A percentile compares a stretch with the other conserved stretches of the same genome.
Conservation (phyloP, 208 protist species). For the Crithidia sp. region DNA sequence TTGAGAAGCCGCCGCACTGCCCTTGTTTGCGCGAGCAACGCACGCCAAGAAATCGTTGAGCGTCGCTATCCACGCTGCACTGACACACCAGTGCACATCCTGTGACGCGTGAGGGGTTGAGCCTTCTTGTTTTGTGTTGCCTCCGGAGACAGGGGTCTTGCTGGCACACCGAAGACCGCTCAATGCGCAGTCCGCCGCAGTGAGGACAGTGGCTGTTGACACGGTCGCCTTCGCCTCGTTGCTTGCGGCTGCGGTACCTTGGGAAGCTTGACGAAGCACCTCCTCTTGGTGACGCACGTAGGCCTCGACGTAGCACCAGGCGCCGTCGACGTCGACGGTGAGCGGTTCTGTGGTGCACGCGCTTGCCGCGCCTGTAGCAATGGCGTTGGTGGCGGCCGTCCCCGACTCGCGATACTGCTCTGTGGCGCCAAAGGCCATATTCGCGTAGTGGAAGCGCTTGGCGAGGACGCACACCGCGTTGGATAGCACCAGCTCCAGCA, state of each 20-base stretch:
- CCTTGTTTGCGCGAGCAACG: not conserved
- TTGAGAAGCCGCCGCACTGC: slow-evolving; percentile 1
- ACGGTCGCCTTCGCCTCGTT: no score
- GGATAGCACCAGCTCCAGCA: slow-evolving; percentile 66
- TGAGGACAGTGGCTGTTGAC: slow-evolving; percentile 2
- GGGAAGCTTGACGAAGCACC: not conserved
- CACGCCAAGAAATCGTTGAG: slow-evolving; percentile 36
- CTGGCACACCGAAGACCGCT: not conserved
- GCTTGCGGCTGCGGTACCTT: not conserved
- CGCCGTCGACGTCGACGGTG: slow-evolving; percentile 45
- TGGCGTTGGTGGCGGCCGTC: not conserved
- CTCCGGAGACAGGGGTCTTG: not conserved
- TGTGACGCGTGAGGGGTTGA: not conserved
- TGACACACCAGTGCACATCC: slow-evolving; percentile 42
- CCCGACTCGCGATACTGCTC: slow-evolving; percentile 27
- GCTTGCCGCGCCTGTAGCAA: slow-evolving; percentile 8
- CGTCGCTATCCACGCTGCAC: slow-evolving; percentile 25
- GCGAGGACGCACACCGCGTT: slow-evolving; percentile 70
- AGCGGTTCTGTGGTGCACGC: slow-evolving; percentile 30
- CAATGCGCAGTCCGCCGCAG: slow-evolving; percentile 16
- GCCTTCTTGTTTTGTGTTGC: not conserved
- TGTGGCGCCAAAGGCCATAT: slow-evolving; percentile 18
- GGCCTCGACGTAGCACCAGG: slow-evolving; percentile 41
- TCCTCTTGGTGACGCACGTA: slow-evolving; percentile 37
- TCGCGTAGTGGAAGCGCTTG: slow-evolving; percentile 47